These are phyloP conservation scores for Allomyces javanicus DNA, from an alignment of 192 early-diverging fungal species.

Conservation along the genomic window DNA sequence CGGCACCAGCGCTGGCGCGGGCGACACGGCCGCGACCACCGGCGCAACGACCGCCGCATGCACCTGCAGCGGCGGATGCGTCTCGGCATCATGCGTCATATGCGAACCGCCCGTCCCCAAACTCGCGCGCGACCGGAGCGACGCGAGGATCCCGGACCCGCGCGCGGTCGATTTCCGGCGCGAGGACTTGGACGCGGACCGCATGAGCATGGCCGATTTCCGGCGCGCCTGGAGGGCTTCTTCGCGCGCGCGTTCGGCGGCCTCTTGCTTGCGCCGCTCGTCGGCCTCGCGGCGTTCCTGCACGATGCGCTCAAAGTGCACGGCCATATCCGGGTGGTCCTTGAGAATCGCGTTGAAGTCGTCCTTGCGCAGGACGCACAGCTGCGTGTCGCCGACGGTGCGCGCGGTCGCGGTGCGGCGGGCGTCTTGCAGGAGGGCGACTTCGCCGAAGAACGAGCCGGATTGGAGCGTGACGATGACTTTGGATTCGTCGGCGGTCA, in stretches of 20 bases:
- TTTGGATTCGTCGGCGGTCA: not conserved
- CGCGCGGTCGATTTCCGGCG: no score
- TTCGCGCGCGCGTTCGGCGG: not conserved
- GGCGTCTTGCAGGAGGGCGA: not conserved
- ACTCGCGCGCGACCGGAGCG: no score
- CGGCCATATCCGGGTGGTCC: not conserved
- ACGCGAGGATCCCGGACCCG: no score
- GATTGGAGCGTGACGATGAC: constrained; percentile 2
- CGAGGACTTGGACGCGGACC: no score
- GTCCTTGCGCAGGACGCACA: not conserved
- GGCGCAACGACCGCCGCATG: no score
- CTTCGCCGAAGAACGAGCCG: constrained; percentile 2
- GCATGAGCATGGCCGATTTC: not conserved
- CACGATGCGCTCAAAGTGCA: not conserved
- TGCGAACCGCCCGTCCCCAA: no score
- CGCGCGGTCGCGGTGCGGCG: not conserved
- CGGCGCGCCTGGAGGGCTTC: not conserved
- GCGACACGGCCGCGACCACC: no score
- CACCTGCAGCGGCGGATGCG: no score
- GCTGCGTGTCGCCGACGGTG: not conserved
- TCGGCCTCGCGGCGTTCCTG: not conserved
- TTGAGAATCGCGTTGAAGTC: not conserved
- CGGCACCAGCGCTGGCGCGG: no score
- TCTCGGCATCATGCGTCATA: no score
- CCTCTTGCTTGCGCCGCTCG: not conserved